Evolutionary conservation across 805 yeast genomes (phyloP), one percentile per base, ranked within the genome.

Genomic region (Kodamaea nitidulidarum): DNA sequence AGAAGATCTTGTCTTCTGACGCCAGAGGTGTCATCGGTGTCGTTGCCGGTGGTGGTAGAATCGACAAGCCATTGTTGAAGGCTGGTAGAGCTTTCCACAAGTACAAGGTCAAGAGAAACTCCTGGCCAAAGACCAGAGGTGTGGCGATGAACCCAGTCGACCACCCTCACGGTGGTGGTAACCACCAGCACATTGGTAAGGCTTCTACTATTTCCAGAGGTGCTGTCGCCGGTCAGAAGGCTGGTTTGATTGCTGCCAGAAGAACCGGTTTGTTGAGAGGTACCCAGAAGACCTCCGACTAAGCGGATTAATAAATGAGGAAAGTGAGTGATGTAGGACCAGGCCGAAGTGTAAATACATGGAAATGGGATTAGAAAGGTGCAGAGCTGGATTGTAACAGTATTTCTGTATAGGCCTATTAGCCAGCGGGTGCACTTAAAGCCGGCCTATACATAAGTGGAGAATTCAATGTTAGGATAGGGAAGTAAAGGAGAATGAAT

Each of bases 161-260:
- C 74, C 98, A 91, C 81, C 98, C 98, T 73, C 98, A 91, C 76
- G 98, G 98, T 87, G 98, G 98, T 91, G 98, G 98, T 91, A 90
- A 90, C 96, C 98, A 91, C 78, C 98, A 91, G 81, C 98, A 91
- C 76, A 91, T 90, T 79, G 98, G 98, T 88, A 91, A 91, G 83
- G 97, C 98, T 67, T 91, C 98, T 63, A 91, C 98, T 67, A 91
- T 91, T 65, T 84, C 95, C 61, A 88, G 98, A 85, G 95, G 95
- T 75, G 97, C 98, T 58, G 98, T 91, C 71, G 79, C 98, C 66
- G 98, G 98, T 87, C 98, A 91, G 81, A 91, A 91, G 95, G 95
- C 95, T 71, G 98, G 98, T 91, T 88, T 91, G 72, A 93, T 91
- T 73, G 98, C 98, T 66, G 98, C 98, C 73, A 88, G 98, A 88